These are phyloP conservation scores for Plasmodium blacklocki DNA, from an alignment of 169 alveolate species.

Conservation along the genomic window DNA sequence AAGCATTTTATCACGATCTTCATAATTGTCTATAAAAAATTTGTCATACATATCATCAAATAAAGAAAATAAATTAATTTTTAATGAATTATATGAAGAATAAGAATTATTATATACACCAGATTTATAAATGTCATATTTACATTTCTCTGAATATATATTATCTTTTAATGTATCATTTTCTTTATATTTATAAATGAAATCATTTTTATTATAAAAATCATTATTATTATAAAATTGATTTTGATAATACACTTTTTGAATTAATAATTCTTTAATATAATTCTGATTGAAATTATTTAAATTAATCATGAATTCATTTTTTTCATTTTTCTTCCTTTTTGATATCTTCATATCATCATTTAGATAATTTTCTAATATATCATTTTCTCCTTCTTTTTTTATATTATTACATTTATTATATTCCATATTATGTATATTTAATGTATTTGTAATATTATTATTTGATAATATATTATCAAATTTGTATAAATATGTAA, in stretches of 20 bases:
- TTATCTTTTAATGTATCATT: constrained; percentile 6
- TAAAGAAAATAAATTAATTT: constrained; percentile 35
- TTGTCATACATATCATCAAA: constrained; percentile 68
- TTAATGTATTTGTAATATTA: neutral
- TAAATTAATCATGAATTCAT: neutral
- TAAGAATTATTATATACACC: constrained; percentile 13
- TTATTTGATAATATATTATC: neutral
- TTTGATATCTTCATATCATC: neutral
- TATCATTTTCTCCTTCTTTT: neutral
- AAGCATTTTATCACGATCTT: constrained; percentile 59
- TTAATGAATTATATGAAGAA: constrained; percentile 44
- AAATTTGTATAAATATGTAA: too few species aligned
- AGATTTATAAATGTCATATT: neutral
- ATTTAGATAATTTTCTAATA: neutral
- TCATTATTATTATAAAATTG: neutral
- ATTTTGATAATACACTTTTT: constrained; percentile 13
- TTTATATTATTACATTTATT: neutral
- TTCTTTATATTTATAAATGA: neutral
- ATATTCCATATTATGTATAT: neutral
- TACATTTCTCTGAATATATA: neutral
- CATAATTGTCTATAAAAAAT: constrained; percentile 36
- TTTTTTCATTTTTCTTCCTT: neutral
- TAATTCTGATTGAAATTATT: constrained; percentile 23
- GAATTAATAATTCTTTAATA: constrained; percentile 25
- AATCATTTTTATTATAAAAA: neutral